phyloP scores from a whole-genome alignment of 495 filamentous ascomycete species.

The Penicillium arizonense region DNA sequence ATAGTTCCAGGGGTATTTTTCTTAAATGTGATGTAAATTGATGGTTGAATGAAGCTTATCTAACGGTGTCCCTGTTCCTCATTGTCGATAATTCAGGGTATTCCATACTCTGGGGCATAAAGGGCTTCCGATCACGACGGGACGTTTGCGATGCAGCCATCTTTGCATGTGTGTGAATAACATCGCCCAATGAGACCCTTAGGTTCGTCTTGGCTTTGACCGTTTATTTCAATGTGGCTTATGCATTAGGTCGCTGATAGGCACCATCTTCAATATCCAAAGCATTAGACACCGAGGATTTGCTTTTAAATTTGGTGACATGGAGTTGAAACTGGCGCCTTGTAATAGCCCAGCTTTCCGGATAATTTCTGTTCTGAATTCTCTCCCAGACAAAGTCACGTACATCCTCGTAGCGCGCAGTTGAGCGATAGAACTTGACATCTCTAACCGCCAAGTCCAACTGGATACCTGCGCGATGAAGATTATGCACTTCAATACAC shows the following conservation, averaged over 20 bases:
- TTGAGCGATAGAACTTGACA: background rate
- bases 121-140: too few species aligned
- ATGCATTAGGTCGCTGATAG: too few species aligned
- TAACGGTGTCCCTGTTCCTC: background rate
- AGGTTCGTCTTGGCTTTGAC: background rate
- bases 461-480: background rate
- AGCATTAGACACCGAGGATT: background rate
- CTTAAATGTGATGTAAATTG: background rate
- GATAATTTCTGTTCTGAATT: background rate
- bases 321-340: background rate
- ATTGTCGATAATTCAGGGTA: background rate
- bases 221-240: background rate
- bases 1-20: background rate
- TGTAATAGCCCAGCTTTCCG: background rate
- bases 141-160: background rate
- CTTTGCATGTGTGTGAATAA: background rate
- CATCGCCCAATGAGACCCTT: background rate
- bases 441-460: background rate
- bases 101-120: background rate
- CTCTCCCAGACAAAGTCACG: background rate
- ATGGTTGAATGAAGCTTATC: background rate
- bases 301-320: background rate
- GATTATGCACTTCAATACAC: background rate
- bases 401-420: background rate
- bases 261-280: background rate